Evolutionary conservation across 2,329 filamentous ascomycete species (phyloP).

Genomic region (Microcyclospora tardicrescens): DNA sequence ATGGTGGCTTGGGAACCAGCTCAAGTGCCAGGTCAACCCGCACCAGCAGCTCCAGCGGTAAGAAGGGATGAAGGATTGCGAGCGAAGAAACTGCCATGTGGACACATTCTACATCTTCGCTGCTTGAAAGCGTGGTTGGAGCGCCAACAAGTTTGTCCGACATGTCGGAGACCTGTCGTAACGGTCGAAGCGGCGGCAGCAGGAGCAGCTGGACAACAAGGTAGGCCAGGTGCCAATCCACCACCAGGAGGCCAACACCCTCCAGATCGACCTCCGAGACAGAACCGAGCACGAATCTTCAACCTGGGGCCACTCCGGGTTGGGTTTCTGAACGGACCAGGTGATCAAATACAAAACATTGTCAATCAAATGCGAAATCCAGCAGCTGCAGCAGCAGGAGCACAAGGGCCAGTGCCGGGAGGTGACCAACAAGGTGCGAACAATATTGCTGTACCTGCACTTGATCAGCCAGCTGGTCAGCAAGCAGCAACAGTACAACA

Average conservation of each 20-base stretch:
- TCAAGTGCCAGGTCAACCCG: conserved; percentile 24
- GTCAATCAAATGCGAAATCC: conserved; percentile 19
- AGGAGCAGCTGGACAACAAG: conserved; percentile 3
- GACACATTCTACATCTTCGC: conserved; percentile 85
- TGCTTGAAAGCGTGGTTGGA: conserved; percentile 96
- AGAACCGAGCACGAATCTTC: conserved; percentile 38
- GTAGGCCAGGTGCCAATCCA: conserved; percentile 1
- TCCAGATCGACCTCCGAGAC: conserved; percentile 27
- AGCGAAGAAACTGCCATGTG: conserved; percentile 92
- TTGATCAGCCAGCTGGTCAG: conserved; percentile 8
- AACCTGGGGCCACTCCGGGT: conserved; percentile 64
- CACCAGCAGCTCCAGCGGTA: conserved; percentile 21
- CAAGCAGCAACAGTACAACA: neutral
- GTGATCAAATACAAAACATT: conserved; percentile 30
- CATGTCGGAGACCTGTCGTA: conserved; percentile 68
- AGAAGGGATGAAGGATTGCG: conserved; percentile 67
- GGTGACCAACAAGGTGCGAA: conserved; percentile 23
- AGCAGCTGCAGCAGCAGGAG: conserved; percentile 6
- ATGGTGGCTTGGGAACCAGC: conserved; percentile 63
- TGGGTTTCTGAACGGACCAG: conserved; percentile 51
- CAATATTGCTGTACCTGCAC: conserved; percentile 9
- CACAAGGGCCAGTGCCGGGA: neutral
- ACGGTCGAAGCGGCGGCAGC: conserved; percentile 11
- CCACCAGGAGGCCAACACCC: conserved; percentile 9
- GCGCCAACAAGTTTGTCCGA: conserved; percentile 92